These are phyloP conservation scores for Pichia sp. DNA, from an alignment of 1,139 yeast genomes.

Conservation along the genomic window DNA sequence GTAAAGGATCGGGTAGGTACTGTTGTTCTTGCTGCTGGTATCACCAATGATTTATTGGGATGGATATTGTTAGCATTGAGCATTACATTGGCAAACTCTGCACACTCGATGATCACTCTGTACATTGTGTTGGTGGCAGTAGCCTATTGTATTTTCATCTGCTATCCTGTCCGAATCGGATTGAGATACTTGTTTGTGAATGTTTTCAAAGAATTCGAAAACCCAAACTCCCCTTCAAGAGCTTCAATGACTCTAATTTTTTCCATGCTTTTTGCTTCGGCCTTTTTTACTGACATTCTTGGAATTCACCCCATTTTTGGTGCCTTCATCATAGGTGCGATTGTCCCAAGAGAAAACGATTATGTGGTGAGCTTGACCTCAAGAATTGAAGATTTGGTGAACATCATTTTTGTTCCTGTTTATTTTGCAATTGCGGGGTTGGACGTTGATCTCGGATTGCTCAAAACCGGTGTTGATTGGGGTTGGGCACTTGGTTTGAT, in stretches of 20 bases:
- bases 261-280: constrained; percentile 44
- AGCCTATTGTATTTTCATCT: constrained; percentile 59
- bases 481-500: constrained; percentile 64
- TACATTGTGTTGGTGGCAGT: constrained; percentile 56
- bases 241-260: constrained; percentile 50
- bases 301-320: constrained; percentile 69
- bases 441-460: constrained; percentile 54
- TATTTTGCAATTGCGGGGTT: constrained; percentile 77
- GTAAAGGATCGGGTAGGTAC: constrained; percentile 69
- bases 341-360: constrained; percentile 72
- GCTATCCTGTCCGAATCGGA: constrained; percentile 45
- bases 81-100: constrained; percentile 64
- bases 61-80: constrained; percentile 73
- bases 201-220: constrained; percentile 35
- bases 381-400: constrained; percentile 69
- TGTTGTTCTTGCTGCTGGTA: constrained; percentile 76
- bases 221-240: constrained; percentile 57
- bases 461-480: constrained; percentile 65
- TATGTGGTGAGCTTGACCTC: constrained; percentile 62
- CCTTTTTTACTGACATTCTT: constrained; percentile 72
- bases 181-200: constrained; percentile 33
- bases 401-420: constrained; percentile 60
- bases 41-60: constrained; percentile 70
- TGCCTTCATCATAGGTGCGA: constrained; percentile 67
- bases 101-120: constrained; percentile 54